Conservation (phyloP, 1,284 basidiomycete genomes). For the Thecaphora frezii region DNA sequence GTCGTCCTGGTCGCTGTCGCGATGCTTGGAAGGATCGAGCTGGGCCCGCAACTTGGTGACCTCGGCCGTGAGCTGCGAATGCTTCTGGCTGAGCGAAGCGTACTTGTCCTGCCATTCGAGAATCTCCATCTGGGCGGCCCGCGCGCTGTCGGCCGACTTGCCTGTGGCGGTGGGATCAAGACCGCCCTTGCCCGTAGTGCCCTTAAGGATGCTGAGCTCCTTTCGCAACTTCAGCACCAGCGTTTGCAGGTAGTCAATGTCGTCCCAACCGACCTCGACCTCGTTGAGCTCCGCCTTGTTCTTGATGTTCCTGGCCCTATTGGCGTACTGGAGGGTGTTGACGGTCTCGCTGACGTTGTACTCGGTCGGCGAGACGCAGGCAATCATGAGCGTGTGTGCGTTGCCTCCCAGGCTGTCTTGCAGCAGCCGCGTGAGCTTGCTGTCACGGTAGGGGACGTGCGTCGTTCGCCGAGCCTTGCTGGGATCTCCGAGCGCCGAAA, state of each 20-base stretch:
- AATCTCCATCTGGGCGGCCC: conserved; percentile 65
- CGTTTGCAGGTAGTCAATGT: conserved; percentile 87
- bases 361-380: conserved; percentile 92
- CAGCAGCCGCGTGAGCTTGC: conserved; percentile 85
- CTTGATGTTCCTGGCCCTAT: conserved; percentile 95
- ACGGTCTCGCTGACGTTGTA: conserved; percentile 93
- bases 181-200: conserved; percentile 61
- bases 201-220: conserved; percentile 77
- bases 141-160: conserved; percentile 16
- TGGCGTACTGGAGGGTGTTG: conserved; percentile 97
- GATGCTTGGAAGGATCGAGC: conserved; percentile 46
- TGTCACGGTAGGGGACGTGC: conserved; percentile 95
- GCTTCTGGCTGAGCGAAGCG: conserved; percentile 78
- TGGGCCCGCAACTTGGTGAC: conserved; percentile 64
- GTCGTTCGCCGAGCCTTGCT: conserved; percentile 63
- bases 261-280: conserved; percentile 96
- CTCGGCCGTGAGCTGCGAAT: conserved; percentile 81
- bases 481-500: conserved; percentile 95
- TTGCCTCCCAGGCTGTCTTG: conserved; percentile 99
- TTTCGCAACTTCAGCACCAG: conserved; percentile 68
- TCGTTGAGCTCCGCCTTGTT: conserved; percentile 89
- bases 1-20: conserved; percentile 65
- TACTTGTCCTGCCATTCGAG: conserved; percentile 78
- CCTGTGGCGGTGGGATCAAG: conserved; percentile 22
- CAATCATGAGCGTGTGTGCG: conserved; percentile 97